Evolutionary conservation across 2,329 filamentous ascomycete species (phyloP), one percentile per base, ranked within the genome.

Genomic region (Penicillium sp.): DNA sequence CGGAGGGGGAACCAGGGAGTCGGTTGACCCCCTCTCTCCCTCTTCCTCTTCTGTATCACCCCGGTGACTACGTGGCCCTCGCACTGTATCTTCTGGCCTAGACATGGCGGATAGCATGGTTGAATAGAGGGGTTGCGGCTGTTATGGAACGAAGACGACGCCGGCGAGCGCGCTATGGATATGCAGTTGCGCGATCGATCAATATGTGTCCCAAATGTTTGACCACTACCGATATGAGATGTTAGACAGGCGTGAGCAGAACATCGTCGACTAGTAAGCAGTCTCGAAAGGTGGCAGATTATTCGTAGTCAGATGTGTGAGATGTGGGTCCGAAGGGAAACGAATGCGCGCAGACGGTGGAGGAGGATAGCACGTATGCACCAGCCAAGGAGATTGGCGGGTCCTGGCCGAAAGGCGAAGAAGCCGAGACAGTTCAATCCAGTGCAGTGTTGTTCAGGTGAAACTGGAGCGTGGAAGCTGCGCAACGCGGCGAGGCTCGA

Each of bases 51-150:
- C 74, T 30, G 65, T 59, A 35, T 77, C 75, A 37, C 62, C 67
- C 57, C 68, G 72, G 64, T 73, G 74, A 37, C 72, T 62, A 61
- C 69, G 75, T 65, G 68, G 70, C 49, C 72, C 74, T 67, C 73
- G 72, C 28, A 75, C 66, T 13, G 72, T 74, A 63, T 79, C 77
- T 60, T 79, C 78, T 47, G 74, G 68, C 57, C 75, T 76, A 59
- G 68, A 65, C 75, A 79, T 79, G 50, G 73, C 72, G 63, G 72
- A 70, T 61, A 76, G 66, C 72, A 75, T 73, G 54, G 42, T 63
- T 56, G 61, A 59, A 44, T 19, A n/a, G 35, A 38, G 33, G n/a
- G 24, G 28, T 38, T 38, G 44, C 7, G 24, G 53, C n/a, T 30
- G 26, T 40, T 53, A 19, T 56, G 24, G 33, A 64, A 55, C 45